Conservation (phyloP, 148 eudicot species). For the Chenopodium suecicum region DNA sequence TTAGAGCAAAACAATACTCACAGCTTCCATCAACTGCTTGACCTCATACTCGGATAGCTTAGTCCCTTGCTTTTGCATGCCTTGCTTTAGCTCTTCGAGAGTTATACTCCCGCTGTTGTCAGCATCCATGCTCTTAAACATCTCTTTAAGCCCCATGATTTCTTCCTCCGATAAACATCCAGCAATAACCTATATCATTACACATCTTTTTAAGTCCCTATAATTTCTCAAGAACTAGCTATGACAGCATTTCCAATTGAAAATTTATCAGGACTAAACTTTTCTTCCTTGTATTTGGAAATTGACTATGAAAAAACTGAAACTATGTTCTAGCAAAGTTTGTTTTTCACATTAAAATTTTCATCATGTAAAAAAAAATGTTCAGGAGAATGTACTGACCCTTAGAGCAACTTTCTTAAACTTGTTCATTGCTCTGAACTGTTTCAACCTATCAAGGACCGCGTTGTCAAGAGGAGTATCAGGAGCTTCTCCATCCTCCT, state of each 20-base stretch:
- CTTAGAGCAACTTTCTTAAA: constrained; percentile 96
- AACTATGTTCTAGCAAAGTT: neutral
- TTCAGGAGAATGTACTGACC: constrained; percentile 32
- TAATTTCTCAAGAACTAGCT: neutral
- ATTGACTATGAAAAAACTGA: neutral
- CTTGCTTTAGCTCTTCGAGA: constrained; percentile 34
- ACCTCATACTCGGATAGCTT: constrained; percentile 35
- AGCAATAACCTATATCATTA: constrained; percentile 57
- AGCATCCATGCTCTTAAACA: constrained; percentile 46
- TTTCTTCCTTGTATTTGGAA: neutral
- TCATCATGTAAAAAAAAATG: neutral
- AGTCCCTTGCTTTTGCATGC: constrained; percentile 36
- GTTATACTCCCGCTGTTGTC: constrained; percentile 41
- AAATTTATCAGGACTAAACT: neutral
- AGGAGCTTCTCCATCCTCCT: constrained; percentile 79
- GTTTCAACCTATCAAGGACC: constrained; percentile 73
- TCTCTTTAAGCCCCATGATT: constrained; percentile 40
- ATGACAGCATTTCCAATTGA: neutral
- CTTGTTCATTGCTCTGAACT: constrained; percentile 91
- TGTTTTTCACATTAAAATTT: neutral
- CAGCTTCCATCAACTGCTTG: constrained; percentile 41
- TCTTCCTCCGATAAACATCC: constrained; percentile 43
- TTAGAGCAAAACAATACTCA: constrained; percentile 17
- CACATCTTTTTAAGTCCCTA: neutral
- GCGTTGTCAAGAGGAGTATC: constrained; percentile 96